Evolutionary conservation across 805 yeast species (phyloP).

Genomic region (Helenozyma rhizophorensis): DNA sequence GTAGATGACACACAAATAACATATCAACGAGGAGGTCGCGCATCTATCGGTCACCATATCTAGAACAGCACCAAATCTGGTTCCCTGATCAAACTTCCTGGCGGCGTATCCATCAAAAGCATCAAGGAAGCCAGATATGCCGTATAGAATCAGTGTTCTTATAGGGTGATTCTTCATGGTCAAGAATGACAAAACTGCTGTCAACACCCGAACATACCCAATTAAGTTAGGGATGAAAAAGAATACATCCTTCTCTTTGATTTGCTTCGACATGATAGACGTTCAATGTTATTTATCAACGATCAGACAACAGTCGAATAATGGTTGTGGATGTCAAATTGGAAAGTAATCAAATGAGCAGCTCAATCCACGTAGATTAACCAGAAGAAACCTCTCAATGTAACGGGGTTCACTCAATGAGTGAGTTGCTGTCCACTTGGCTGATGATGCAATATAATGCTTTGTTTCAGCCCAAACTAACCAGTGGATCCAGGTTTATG

Average conservation of each 20-base stretch:
- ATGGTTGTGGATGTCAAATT: no score
- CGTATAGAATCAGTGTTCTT: constrained; percentile 70
- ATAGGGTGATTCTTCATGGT: constrained; percentile 84
- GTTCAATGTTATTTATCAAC: no score
- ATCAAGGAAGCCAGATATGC: constrained; percentile 86
- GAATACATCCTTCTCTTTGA: constrained; percentile 53
- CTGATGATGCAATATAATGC: no score
- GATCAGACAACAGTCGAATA: no score
- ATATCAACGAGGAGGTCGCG: constrained; percentile 89
- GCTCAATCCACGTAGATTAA: no score
- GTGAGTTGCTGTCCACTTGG: no score
- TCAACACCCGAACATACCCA: constrained; percentile 79
- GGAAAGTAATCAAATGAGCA: no score
- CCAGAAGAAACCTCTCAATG: no score
- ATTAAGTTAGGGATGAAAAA: constrained; percentile 86
- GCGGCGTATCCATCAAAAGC: constrained; percentile 98
- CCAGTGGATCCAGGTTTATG: no score
- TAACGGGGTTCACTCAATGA: no score
- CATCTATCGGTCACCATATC: constrained; percentile 99
- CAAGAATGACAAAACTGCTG: constrained; percentile 75
- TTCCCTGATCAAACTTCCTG: constrained; percentile 79
- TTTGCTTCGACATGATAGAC: constrained; percentile 7
- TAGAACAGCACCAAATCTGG: constrained; percentile 90
- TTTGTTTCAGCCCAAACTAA: no score
- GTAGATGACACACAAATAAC: constrained; percentile 75